Evolutionary conservation across 1,139 yeast species (phyloP).

Genomic region (Saccharomyces hybrid): DNA sequence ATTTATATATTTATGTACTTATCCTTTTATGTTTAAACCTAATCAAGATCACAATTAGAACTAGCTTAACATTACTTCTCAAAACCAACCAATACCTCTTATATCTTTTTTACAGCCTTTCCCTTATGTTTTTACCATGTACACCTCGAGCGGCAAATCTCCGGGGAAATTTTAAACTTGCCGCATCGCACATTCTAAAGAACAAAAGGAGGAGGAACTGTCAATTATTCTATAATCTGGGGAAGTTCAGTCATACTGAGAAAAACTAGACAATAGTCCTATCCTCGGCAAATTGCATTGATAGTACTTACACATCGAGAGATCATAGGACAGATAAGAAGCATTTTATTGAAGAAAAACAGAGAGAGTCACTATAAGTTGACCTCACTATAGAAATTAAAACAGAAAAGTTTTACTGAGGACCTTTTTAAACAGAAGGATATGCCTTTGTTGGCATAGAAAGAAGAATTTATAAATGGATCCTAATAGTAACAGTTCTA

Average conservation of each 20-base stretch:
- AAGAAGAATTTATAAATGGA: constrained; percentile 1
- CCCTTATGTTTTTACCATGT: neutral
- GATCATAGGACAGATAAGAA: neutral
- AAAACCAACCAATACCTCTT: neutral
- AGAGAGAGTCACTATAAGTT: neutral
- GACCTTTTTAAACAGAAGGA: neutral
- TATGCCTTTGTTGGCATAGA: neutral
- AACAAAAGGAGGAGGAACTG: neutral
- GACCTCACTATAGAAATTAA: neutral
- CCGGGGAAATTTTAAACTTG: neutral
- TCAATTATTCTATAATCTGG: neutral
- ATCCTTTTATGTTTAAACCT: neutral
- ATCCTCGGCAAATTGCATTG: neutral
- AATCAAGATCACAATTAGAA: neutral
- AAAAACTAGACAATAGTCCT: neutral
- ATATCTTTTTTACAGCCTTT: neutral
- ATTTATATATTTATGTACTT: neutral
- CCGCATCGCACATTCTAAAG: neutral
- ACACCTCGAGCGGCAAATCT: neutral
- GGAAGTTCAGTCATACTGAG: neutral
- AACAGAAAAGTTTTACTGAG: neutral
- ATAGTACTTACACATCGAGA: neutral
- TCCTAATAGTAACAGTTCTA: constrained; percentile 6
- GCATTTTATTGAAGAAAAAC: neutral
- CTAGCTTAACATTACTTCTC: neutral